Evolutionary conservation across 2,329 filamentous ascomycete genomes (phyloP).

Genomic region (Sclerotinia spermophila): DNA sequence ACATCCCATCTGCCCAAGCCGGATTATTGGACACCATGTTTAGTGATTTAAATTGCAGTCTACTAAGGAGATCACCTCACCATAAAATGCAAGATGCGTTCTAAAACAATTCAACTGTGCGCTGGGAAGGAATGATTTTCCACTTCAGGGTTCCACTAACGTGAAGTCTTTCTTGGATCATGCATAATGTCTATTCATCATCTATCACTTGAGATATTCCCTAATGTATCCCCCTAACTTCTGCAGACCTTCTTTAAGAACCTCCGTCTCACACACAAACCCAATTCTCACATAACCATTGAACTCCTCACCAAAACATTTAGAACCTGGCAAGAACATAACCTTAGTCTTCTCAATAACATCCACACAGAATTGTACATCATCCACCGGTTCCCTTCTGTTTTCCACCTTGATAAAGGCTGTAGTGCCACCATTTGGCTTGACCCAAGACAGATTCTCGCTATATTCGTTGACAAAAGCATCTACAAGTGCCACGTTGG

Average conservation of each 20-base stretch:
- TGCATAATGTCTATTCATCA: not conserved
- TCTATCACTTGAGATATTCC: slow-evolving; percentile 22
- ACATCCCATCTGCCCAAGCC: not conserved
- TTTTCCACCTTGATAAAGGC: slow-evolving; percentile 65
- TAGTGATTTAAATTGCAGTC: not conserved
- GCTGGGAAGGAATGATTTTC: not conserved
- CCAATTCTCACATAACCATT: slow-evolving; percentile 74
- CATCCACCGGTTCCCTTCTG: slow-evolving; percentile 57
- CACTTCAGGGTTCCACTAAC: not conserved
- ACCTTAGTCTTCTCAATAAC: slow-evolving; percentile 67
- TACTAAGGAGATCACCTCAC: not conserved
- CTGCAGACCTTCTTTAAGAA: slow-evolving; percentile 64
- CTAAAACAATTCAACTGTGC: not conserved
- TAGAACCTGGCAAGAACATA: slow-evolving; percentile 69
- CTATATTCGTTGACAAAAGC: slow-evolving; percentile 63
- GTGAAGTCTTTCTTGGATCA: not conserved
- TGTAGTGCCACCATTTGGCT: slow-evolving; percentile 74
- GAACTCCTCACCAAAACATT: slow-evolving; percentile 72
- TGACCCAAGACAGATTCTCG: slow-evolving; percentile 60
- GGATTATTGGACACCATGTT: not conserved
- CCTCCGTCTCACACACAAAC: slow-evolving; percentile 67
- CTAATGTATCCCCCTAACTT: slow-evolving; percentile 31
- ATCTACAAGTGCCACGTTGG: slow-evolving; percentile 64
- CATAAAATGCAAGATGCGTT: not conserved
- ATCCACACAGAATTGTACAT: slow-evolving; percentile 66